Conservation (phyloP, 768 basidiomycete species). For the Suillus fuscotomentosus region DNA sequence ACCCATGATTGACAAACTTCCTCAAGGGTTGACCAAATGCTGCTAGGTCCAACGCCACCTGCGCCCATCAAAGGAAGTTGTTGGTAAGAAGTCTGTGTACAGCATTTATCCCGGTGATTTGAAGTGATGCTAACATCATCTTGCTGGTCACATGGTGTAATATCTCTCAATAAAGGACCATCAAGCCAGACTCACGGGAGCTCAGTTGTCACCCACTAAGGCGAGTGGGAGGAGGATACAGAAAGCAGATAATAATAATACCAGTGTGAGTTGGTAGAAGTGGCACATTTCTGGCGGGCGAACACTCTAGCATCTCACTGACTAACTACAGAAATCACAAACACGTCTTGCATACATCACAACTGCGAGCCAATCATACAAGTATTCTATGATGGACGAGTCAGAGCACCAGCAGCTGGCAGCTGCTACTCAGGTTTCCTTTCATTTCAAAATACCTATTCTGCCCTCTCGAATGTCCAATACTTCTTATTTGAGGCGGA, state of each 20-base stretch:
- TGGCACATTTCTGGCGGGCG: background rate
- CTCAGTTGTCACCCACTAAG: background rate
- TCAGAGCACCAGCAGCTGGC: background rate
- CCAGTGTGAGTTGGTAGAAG: background rate
- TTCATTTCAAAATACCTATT: background rate
- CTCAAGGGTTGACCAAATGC: too few relatives aligned
- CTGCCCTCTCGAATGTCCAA: background rate
- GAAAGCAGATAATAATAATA: background rate
- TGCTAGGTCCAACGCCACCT: too few relatives aligned
- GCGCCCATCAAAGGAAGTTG: too few relatives aligned
- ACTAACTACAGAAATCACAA: background rate
- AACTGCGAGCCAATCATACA: background rate
- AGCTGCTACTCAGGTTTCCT: background rate
- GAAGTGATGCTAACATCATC: too few relatives aligned
- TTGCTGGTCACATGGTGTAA: too few relatives aligned
- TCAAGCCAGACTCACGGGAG: background rate
- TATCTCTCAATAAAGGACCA: background rate
- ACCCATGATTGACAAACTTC: too few relatives aligned
- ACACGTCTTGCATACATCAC: background rate
- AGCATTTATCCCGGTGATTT: too few relatives aligned
- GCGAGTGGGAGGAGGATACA: background rate
- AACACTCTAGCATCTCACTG: background rate
- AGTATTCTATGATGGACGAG: background rate
- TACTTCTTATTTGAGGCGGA: rapidly evolving
- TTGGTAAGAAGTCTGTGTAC: too few relatives aligned